Evolutionary conservation across 306 rosid genomes (phyloP).

Genomic region (Citrullus colocynthis): DNA sequence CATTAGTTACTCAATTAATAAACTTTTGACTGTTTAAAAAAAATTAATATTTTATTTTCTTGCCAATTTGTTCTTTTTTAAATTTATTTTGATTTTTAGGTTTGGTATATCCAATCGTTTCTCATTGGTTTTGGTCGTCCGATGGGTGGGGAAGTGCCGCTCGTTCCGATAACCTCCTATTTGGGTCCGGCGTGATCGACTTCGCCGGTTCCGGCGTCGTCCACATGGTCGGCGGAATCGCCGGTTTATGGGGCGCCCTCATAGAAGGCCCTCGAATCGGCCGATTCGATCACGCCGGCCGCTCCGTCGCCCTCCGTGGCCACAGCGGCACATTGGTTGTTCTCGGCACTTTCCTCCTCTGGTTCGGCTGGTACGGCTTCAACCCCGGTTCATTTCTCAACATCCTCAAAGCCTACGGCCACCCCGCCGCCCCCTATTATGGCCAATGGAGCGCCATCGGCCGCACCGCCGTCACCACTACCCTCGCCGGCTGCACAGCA

Average conservation of each 20-base stretch:
- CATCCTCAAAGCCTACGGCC: constrained; percentile 31
- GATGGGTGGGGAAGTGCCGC: constrained; percentile 49
- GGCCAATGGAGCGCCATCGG: constrained; percentile 60
- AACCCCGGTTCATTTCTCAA: constrained; percentile 46
- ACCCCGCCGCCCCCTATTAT: constrained; percentile 21
- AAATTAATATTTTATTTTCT: too few relatives aligned
- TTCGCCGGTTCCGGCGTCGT: constrained; percentile 57
- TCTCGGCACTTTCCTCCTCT: constrained; percentile 37
- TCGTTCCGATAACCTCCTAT: constrained; percentile 16
- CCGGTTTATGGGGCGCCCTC: constrained; percentile 50
- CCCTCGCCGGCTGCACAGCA: constrained; percentile 40
- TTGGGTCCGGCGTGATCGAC: constrained; percentile 50
- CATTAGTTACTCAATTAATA: too few relatives aligned
- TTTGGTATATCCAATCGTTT: constrained; percentile 39
- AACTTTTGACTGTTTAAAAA: too few relatives aligned
- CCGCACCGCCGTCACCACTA: constrained; percentile 50
- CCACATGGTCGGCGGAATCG: constrained; percentile 52
- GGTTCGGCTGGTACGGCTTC: constrained; percentile 74
- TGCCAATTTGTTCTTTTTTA: too few relatives aligned
- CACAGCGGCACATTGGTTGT: constrained; percentile 40
- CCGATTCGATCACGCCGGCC: constrained; percentile 34
- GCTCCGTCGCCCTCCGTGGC: constrained; percentile 30
- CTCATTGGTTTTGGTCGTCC: constrained; percentile 55
- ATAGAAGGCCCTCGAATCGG: constrained; percentile 52
- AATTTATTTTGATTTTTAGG: background rate